A percentile compares a stretch with the other conserved stretches of the same genome.
phyloP scores from a whole-genome alignment of 2,329 filamentous ascomycete species.

The Fusarium setosum region DNA sequence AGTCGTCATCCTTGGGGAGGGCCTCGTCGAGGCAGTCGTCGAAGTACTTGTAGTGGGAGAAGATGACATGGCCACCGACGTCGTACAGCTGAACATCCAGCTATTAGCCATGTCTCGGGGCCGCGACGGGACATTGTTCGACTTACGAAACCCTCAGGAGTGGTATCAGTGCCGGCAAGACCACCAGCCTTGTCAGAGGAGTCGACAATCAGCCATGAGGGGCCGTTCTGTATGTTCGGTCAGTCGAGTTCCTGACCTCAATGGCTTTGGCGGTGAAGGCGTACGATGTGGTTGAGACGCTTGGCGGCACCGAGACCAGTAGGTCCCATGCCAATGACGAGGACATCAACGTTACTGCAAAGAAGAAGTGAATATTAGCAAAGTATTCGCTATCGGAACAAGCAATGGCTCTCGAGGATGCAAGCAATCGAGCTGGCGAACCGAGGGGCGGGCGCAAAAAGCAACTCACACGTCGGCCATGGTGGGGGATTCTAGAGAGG shows the following conservation, averaged over 20 bases:
- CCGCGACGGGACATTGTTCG: conserved; percentile 22
- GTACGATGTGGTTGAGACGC: conserved; percentile 94
- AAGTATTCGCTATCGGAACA: background rate
- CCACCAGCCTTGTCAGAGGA: conserved; percentile 92
- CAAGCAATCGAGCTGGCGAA: conserved; percentile 10
- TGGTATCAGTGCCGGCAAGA: conserved; percentile 94
- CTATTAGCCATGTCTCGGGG: conserved; percentile 34
- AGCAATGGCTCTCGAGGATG: conserved; percentile 1
- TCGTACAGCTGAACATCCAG: conserved; percentile 82
- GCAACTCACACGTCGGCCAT: conserved; percentile 55
- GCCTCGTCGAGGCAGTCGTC: conserved; percentile 99
- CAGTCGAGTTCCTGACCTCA: conserved; percentile 37
- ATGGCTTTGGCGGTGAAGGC: conserved; percentile 53
- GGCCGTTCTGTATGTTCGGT: conserved; percentile 73
- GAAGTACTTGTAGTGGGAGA: conserved; percentile 99
- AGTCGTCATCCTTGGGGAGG: conserved; percentile 91
- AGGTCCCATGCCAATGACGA: conserved; percentile 97
- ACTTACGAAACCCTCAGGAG: conserved; percentile 96
- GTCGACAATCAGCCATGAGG: conserved; percentile 97
- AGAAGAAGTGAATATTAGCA: conserved; percentile 29
- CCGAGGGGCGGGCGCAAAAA: conserved; percentile 17
- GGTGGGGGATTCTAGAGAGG: conserved; percentile 46
- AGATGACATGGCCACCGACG: conserved; percentile 97
- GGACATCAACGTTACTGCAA: conserved; percentile 88
- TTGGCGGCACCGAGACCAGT: conserved; percentile 98